Percentiles rank a stretch among this genome's conserved stretches.
Evolutionary conservation across 2,329 filamentous ascomycete genomes (phyloP).

Genomic region (Aspergillus sclerotialis): DNA sequence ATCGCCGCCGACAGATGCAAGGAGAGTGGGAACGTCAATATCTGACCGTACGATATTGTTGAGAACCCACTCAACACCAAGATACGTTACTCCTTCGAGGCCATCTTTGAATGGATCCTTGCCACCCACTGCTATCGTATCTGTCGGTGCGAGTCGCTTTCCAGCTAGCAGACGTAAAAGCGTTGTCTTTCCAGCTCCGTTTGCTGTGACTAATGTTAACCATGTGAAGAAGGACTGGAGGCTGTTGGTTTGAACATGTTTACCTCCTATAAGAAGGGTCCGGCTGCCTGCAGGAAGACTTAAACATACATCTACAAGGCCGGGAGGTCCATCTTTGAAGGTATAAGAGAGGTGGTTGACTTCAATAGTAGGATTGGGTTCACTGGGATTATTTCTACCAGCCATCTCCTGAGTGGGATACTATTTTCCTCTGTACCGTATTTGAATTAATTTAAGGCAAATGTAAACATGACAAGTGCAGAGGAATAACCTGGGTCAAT

Average conservation of each 20-base stretch:
- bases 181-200: slow-evolving; percentile 95
- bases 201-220: slow-evolving; percentile 48
- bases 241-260: no score
- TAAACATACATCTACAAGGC: slow-evolving; percentile 66
- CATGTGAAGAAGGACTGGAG: neutral
- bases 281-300: slow-evolving; percentile 74
- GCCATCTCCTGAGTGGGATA: slow-evolving; percentile 11
- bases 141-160: slow-evolving; percentile 78
- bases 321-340: slow-evolving; percentile 79
- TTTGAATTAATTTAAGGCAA: no score
- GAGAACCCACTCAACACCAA: slow-evolving; percentile 95
- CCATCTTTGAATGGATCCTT: slow-evolving; percentile 87
- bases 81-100: slow-evolving; percentile 91
- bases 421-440: no score
- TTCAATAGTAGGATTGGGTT: slow-evolving; percentile 54
- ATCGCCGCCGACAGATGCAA: slow-evolving; percentile 79
- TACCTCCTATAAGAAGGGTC: slow-evolving; percentile 83
- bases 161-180: slow-evolving; percentile 89
- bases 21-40: slow-evolving; percentile 81
- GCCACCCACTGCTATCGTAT: slow-evolving; percentile 69
- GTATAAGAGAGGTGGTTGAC: slow-evolving; percentile 75
- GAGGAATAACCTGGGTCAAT: no score
- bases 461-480: slow-evolving; percentile 1
- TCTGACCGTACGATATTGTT: slow-evolving; percentile 95
- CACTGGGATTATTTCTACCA: no score